Evolutionary conservation across 495 filamentous ascomycete species (phyloP).

Genomic region (Astrothelium macrocarpum): DNA sequence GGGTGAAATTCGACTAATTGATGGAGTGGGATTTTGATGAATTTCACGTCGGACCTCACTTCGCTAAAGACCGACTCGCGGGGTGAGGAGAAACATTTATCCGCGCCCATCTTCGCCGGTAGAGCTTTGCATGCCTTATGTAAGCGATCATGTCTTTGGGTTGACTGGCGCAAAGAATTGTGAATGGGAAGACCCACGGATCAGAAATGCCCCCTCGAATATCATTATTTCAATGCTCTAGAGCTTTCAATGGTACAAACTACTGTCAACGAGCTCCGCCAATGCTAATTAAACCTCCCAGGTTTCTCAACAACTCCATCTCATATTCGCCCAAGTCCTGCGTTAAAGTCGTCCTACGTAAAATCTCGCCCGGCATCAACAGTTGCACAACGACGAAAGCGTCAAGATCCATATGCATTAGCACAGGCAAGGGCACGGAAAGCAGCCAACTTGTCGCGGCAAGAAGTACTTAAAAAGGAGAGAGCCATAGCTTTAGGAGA

Average conservation of each 20-base stretch:
- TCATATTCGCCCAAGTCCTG: background rate
- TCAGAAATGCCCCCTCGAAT: slow-evolving; percentile 66
- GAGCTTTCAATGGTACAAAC: slow-evolving; percentile 49
- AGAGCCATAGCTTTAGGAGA: slow-evolving; percentile 56
- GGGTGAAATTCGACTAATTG: background rate
- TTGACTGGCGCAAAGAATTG: background rate
- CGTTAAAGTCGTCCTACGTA: slow-evolving; percentile 31
- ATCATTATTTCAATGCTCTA: slow-evolving; percentile 50
- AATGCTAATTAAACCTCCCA: too few species aligned
- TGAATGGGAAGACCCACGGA: background rate
- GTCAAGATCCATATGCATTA: slow-evolving; percentile 56
- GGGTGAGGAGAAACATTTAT: background rate
- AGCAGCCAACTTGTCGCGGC: slow-evolving; percentile 65
- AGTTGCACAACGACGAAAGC: slow-evolving; percentile 33
- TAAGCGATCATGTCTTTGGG: too few species aligned
- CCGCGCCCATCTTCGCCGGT: background rate
- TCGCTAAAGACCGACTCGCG: background rate
- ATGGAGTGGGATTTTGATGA: background rate
- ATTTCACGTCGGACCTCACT: background rate
- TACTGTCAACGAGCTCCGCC: too few species aligned
- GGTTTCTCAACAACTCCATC: slow-evolving; percentile 4
- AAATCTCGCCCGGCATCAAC: slow-evolving; percentile 14
- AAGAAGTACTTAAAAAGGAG: slow-evolving; percentile 51
- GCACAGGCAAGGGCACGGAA: slow-evolving; percentile 71
- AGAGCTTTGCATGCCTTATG: too few species aligned